Evolutionary conservation across 768 basidiomycete genomes (phyloP).

Genomic region (Stropharia rugosoannulata): DNA sequence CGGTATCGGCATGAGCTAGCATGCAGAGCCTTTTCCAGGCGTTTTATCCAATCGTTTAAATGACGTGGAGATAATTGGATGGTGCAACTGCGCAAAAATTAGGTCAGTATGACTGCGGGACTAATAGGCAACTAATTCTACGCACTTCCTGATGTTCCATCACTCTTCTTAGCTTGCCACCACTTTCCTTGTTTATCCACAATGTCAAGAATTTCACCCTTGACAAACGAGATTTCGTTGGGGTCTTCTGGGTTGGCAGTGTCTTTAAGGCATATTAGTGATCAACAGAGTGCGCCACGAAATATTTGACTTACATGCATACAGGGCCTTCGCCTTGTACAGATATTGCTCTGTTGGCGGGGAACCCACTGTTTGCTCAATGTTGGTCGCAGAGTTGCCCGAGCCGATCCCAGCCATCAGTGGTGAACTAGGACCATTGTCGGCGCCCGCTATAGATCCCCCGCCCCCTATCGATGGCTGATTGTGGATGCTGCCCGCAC

Average conservation of each 20-base stretch:
- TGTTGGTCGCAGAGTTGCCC: slow-evolving; percentile 36
- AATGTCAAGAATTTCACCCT: slow-evolving; percentile 91
- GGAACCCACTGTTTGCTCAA: slow-evolving; percentile 20
- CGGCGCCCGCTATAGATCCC: slow-evolving; percentile 44
- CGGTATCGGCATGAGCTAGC: slow-evolving; percentile 4
- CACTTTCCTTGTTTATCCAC: slow-evolving; percentile 91
- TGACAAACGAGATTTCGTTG: slow-evolving; percentile 91
- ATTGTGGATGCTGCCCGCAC: slow-evolving; percentile 57
- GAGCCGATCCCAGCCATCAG: slow-evolving; percentile 68
- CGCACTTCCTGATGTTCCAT: slow-evolving; percentile 79
- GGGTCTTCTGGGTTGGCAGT: slow-evolving; percentile 93
- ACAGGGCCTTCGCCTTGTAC: slow-evolving; percentile 87
- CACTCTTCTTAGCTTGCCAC: slow-evolving; percentile 86
- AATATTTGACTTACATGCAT: slow-evolving; percentile 61
- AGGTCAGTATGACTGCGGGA: not conserved
- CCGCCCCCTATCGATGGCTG: slow-evolving; percentile 35
- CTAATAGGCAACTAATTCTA: slow-evolving; percentile 17
- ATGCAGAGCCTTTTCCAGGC: slow-evolving; percentile 4
- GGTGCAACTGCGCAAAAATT: slow-evolving; percentile 60
- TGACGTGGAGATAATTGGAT: slow-evolving; percentile 83
- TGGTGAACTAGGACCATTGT: slow-evolving; percentile 60
- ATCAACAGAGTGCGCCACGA: slow-evolving; percentile 8
- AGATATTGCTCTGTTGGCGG: slow-evolving; percentile 43
- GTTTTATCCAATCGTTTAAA: slow-evolving; percentile 37
- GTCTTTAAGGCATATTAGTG: slow-evolving; percentile 51